Base-by-base conservation (phyloP, 139 green algal species). In the Astrephomene gubernaculifera region DNA sequence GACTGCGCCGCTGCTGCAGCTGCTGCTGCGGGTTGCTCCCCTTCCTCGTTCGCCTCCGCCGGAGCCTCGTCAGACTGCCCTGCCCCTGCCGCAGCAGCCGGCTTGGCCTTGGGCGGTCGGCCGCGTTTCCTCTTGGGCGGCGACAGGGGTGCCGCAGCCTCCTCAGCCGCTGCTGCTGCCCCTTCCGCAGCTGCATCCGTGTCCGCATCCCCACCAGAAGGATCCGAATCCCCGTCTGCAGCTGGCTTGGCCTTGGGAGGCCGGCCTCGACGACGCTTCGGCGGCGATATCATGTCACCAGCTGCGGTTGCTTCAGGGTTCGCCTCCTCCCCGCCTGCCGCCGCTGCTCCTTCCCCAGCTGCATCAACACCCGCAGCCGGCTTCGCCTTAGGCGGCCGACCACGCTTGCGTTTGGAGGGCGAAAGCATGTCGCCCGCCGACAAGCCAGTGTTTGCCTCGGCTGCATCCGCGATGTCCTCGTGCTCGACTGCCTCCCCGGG, bases 371-470 rank as follows among this genome's bases (percentile, higher is more conserved):
- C 19, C 57, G 22, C 57, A 29, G 39, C n/a, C n/a, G n/a, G 68
- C 38, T 75, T 75, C 25, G 24, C 38, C 74, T 82, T 82, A 9
- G 21, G 74, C 53, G 54, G 74, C 25, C 74, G 54, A 45, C 54
- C 54, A 0, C 25, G 57, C 54, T 65, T 43, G 27, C 36, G 74
- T 38, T 71, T 71, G 38, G 41, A 43, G 7, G 2, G n/a, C 24
- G 70, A 44, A 25, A 33, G n/a, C n/a, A n/a, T n/a, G n/a, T n/a
- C n/a, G n/a, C n/a, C n/a, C n/a, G n/a, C n/a, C n/a, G n/a, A n/a
- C n/a, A n/a, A n/a, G n/a, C n/a, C n/a, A n/a, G n/a, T n/a, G n/a
- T n/a, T n/a, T n/a, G n/a, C n/a, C n/a, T n/a, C n/a, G n/a, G n/a
- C n/a, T n/a, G n/a, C n/a, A n/a, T n/a, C n/a, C n/a, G n/a, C n/a